phyloP scores from a whole-genome alignment of 1,284 basidiomycete species.

The Meira miltonrushii region DNA sequence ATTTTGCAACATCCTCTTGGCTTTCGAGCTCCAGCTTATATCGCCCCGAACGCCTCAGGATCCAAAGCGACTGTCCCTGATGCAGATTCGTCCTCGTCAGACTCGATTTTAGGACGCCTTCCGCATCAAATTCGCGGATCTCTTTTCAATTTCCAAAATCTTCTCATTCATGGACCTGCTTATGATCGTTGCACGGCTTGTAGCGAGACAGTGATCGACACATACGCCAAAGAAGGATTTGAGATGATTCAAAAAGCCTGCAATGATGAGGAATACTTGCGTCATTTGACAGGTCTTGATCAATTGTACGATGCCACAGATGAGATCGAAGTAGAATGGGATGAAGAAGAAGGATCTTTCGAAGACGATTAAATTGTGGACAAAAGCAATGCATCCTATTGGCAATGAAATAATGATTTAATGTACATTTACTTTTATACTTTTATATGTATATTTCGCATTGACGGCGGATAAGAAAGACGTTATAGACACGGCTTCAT shows the following conservation, averaged over 20 bases:
- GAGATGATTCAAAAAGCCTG: conserved; percentile 72
- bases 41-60: neutral
- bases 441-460: neutral
- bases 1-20: conserved; percentile 64
- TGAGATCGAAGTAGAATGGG: conserved; percentile 12
- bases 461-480: neutral
- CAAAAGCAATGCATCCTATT: neutral
- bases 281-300: conserved; percentile 77
- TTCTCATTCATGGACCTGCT: conserved; percentile 77
- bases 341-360: conserved; percentile 5
- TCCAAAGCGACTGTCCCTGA: neutral
- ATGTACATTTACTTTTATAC: too few species aligned
- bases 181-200: conserved; percentile 88
- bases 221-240: conserved; percentile 64
- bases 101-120: conserved; percentile 65
- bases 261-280: conserved; percentile 68
- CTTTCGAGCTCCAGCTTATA: conserved; percentile 4
- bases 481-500: neutral
- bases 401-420: too few species aligned
- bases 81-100: conserved; percentile 51
- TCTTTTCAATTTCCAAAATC: conserved; percentile 75
- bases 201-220: conserved; percentile 34
- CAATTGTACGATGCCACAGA: conserved; percentile 49
- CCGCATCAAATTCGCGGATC: conserved; percentile 92
- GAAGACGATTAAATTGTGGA: conserved; percentile 5